These are phyloP conservation scores for Spathaspora sp. DNA, from an alignment of 1,139 yeast species.

Conservation along the genomic window DNA sequence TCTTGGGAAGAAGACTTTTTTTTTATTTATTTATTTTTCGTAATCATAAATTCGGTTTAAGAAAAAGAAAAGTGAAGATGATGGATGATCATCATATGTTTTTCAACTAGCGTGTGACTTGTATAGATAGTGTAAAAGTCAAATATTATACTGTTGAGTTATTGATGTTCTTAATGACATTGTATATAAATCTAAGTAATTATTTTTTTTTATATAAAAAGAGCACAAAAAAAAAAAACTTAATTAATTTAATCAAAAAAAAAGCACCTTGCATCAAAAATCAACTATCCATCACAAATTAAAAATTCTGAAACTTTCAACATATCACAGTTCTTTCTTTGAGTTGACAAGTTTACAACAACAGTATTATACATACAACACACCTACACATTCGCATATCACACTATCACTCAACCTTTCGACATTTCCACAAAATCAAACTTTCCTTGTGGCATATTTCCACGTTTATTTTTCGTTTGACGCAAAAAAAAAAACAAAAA, in stretches of 20 bases:
- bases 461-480: constrained; percentile 1
- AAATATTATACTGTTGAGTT: neutral
- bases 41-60: neutral
- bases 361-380: neutral
- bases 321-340: neutral
- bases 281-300: neutral
- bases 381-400: neutral
- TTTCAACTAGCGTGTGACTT: neutral
- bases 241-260: neutral
- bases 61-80: neutral
- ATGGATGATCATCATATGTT: neutral
- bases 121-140: neutral
- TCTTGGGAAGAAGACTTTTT: neutral
- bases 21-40: neutral
- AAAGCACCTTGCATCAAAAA: neutral
- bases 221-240: neutral
- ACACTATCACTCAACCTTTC: neutral
- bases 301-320: neutral
- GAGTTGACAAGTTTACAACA: neutral
- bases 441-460: neutral
- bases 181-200: neutral
- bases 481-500: constrained; percentile 1
- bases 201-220: neutral
- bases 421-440: neutral
- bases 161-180: neutral